phyloP scores from a whole-genome alignment of 441 rosid species.

The Capsella rubella region DNA sequence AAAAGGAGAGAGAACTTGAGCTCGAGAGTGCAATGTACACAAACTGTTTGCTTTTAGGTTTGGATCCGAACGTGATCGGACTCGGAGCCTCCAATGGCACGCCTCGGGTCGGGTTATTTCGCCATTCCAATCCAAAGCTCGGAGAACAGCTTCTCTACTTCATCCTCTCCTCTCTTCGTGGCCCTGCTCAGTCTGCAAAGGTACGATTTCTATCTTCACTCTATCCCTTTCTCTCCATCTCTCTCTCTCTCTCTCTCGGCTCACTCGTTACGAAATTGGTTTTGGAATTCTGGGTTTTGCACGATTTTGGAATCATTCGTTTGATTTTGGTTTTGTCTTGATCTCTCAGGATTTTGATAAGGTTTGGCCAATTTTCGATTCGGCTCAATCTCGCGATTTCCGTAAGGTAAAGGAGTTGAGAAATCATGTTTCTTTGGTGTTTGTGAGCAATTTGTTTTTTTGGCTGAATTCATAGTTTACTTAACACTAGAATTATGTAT shows the following conservation, averaged over 20 bases:
- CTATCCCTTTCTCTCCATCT: not conserved
- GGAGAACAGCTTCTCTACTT: constrained; percentile 99
- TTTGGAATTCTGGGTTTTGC: constrained; percentile 14
- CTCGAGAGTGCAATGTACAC: constrained; percentile 99
- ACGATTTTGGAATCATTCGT: constrained; percentile 18
- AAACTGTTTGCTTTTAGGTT: constrained; percentile 89
- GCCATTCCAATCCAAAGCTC: constrained; percentile 99
- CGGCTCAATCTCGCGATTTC: constrained; percentile 98
- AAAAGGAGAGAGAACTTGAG: constrained; percentile 99
- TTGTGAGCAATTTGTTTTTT: constrained; percentile 6
- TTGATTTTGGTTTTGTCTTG: constrained; percentile 33
- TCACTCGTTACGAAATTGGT: constrained; percentile 15
- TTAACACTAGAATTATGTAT: constrained; percentile 28
- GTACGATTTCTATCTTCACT: constrained; percentile 49
- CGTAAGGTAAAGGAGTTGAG: constrained; percentile 67
- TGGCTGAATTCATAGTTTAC: constrained; percentile 4
- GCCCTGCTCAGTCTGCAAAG: constrained; percentile 95
- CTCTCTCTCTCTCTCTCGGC: constrained; percentile 16
- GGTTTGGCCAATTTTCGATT: constrained; percentile 99
- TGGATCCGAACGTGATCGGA: constrained; percentile 95
- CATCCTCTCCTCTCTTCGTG: constrained; percentile 98
- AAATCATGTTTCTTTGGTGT: constrained; percentile 7
- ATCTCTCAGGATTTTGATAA: constrained; percentile 97
- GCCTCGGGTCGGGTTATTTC: constrained; percentile 94
- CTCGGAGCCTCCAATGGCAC: constrained; percentile 79